A percentile compares a stretch with the other conserved stretches of the same genome.
Evolutionary conservation across 2,329 filamentous ascomycete species (phyloP).

Genomic region (Pyricularia sp.): DNA sequence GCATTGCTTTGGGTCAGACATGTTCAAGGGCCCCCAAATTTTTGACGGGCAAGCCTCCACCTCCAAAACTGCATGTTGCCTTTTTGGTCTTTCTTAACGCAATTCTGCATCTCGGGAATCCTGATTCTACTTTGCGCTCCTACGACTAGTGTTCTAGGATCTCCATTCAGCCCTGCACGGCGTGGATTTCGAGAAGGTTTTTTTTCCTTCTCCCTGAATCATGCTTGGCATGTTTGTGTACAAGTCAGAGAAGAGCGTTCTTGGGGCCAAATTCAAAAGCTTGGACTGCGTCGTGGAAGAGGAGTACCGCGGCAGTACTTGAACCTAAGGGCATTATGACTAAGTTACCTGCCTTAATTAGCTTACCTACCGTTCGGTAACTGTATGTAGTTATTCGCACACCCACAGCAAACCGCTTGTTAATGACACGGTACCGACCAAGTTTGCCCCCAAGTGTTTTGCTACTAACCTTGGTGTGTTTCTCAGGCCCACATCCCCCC

Average conservation of each 20-base stretch:
- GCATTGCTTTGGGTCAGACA: neutral
- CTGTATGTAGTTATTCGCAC: neutral
- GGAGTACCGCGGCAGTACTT: no score
- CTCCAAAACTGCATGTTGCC: neutral
- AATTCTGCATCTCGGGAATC: neutral
- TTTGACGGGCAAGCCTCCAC: neutral
- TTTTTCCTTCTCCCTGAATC: neutral
- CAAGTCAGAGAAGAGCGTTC: neutral
- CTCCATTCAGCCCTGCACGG: neutral
- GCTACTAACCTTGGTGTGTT: neutral
- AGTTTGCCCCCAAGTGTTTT: neutral
- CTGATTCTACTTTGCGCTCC: neutral
- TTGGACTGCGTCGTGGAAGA: neutral
- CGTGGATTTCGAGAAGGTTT: neutral
- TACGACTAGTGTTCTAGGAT: neutral
- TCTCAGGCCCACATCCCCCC: neutral
- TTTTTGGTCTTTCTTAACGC: neutral
- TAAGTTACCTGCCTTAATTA: no score
- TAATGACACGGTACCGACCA: neutral
- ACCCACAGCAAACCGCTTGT: neutral
- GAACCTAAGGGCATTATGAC: no score
- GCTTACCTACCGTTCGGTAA: no score
- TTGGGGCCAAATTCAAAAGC: neutral
- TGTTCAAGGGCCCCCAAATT: no score
- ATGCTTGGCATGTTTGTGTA: neutral